Percentiles rank a stretch among this genome's conserved stretches.
phyloP scores from a whole-genome alignment of 805 yeast genomes.

The Saturnispora hagleri region DNA sequence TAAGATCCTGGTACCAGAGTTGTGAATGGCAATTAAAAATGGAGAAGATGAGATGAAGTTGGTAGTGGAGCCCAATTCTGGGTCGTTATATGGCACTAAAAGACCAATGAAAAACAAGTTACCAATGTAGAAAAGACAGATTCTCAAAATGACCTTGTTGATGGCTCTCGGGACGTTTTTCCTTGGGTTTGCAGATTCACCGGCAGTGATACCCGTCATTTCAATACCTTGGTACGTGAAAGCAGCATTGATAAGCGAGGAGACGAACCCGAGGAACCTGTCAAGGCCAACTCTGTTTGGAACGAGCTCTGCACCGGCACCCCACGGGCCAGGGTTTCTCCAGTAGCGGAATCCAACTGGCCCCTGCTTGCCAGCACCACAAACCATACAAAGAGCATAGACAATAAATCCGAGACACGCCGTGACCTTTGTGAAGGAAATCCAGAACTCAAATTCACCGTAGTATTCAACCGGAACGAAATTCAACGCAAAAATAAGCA shows the following conservation, averaged over 20 bases:
- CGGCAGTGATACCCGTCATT: slow-evolving; percentile 62
- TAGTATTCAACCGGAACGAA: slow-evolving; percentile 59
- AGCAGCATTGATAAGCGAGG: slow-evolving; percentile 59
- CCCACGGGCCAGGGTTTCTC: slow-evolving; percentile 72
- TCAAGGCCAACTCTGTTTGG: slow-evolving; percentile 36
- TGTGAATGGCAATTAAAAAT: slow-evolving; percentile 58
- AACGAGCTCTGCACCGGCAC: slow-evolving; percentile 43
- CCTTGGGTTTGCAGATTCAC: slow-evolving; percentile 62
- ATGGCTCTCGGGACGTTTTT: slow-evolving; percentile 64
- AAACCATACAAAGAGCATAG: slow-evolving; percentile 59
- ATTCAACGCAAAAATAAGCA: slow-evolving; percentile 42
- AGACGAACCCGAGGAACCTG: slow-evolving; percentile 58
- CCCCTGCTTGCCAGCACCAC: slow-evolving; percentile 60
- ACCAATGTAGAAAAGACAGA: slow-evolving; percentile 52
- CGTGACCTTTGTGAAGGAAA: slow-evolving; percentile 53
- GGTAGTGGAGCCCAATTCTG: slow-evolving; percentile 31
- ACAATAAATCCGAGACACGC: slow-evolving; percentile 61
- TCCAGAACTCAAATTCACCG: slow-evolving; percentile 71
- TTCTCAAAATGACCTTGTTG: slow-evolving; percentile 56
- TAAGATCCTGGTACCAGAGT: slow-evolving; percentile 54
- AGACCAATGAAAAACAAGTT: slow-evolving; percentile 61
- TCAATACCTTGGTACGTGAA: slow-evolving; percentile 76
- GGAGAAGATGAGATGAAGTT: slow-evolving; percentile 52
- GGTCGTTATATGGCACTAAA: slow-evolving; percentile 59
- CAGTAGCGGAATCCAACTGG: slow-evolving; percentile 72